Conservation (phyloP, 441 rosid genomes). For the Kokia cookei region DNA sequence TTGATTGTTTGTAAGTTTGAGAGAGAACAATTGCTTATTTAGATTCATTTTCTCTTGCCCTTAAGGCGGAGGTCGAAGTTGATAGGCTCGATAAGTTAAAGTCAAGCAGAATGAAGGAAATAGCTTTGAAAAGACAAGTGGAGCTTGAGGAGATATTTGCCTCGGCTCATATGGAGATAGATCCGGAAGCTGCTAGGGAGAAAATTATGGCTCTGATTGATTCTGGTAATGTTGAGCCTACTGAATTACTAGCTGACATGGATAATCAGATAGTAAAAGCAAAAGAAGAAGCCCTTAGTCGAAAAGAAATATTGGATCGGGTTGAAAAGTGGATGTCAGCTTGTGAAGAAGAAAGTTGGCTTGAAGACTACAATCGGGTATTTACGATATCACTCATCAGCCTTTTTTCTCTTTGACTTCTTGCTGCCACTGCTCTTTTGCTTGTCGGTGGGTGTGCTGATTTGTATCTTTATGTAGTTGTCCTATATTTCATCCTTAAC, state of each 20-base stretch:
- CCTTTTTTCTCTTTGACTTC: not conserved
- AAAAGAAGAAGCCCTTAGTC: slow-evolving; percentile 85
- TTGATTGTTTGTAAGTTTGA: not conserved
- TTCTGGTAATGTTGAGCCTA: slow-evolving; percentile 83
- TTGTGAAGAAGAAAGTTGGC: slow-evolving; percentile 99
- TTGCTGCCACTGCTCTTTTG: not conserved
- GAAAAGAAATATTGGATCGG: slow-evolving; percentile 93
- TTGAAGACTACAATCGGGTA: slow-evolving; percentile 96
- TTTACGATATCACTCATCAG: not conserved
- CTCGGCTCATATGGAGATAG: slow-evolving; percentile 75
- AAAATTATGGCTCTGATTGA: slow-evolving; percentile 75
- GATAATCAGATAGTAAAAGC: slow-evolving; percentile 84
- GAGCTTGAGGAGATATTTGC: slow-evolving; percentile 90
- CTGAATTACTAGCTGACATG: slow-evolving; percentile 84
- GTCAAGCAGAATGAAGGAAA: slow-evolving; percentile 94
- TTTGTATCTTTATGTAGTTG: not conserved
- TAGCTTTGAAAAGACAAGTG: slow-evolving; percentile 80
- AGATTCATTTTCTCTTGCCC: slow-evolving; percentile 5
- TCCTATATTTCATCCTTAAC: not conserved
- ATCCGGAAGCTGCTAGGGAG: slow-evolving; percentile 81
- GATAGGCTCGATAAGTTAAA: slow-evolving; percentile 91
- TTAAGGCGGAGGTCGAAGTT: slow-evolving; percentile 89
- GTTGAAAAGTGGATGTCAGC: slow-evolving; percentile 99
- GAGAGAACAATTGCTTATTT: slow-evolving; percentile 7
- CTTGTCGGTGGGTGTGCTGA: not conserved